Base-by-base conservation (phyloP, 2,329 filamentous ascomycete species). In the Fusarium denticulatum region DNA sequence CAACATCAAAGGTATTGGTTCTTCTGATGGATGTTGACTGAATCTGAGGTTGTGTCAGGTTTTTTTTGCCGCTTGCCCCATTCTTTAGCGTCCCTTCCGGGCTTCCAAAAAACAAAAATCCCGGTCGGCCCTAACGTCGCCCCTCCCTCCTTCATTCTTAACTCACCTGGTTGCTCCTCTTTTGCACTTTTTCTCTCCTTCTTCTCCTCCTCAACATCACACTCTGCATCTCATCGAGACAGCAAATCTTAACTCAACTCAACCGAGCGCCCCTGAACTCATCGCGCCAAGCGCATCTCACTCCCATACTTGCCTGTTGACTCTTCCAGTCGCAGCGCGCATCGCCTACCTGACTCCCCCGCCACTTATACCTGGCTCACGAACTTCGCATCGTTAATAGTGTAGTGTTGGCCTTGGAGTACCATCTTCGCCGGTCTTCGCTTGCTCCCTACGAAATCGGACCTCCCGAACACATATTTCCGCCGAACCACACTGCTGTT, bases 401-500 rank as follows among this genome's bases (percentile, higher is more conserved):
- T 68, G 71, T 64, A 57, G 52, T 68, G 68, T 66, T 74, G 71
- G 60, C 49, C 37, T 72, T 62, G 60, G 53, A 69, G 53, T 49
- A 43, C 47, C 60, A 39, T 66, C 47, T 69, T 70, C 61, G 53
- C 56, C 69, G 64, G 69, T 64, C 62, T 63, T 64, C 56, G 64
- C 55, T 60, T 69, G 64, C 57, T 57, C 58, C 53, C 61, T 56
- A 39, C 71, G 67, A 69, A 75, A 76, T 67, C 77, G 69, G 73
- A 65, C 53, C 56, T 64, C 46, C 71, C 73, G 75, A 73, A 77
- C 80, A 80, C 77, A 76, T 81, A 82, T 77, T 60, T 76, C 69
- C 65, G 67, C 76, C 75, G 74, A 79, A 73, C 74, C 78, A 83
- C 79, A 80, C 81, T 82, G 81, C 82, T 93, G 94, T 97, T 93